Conservation (phyloP, 2,329 filamentous ascomycete species). For the Balansia obtecta region DNA sequence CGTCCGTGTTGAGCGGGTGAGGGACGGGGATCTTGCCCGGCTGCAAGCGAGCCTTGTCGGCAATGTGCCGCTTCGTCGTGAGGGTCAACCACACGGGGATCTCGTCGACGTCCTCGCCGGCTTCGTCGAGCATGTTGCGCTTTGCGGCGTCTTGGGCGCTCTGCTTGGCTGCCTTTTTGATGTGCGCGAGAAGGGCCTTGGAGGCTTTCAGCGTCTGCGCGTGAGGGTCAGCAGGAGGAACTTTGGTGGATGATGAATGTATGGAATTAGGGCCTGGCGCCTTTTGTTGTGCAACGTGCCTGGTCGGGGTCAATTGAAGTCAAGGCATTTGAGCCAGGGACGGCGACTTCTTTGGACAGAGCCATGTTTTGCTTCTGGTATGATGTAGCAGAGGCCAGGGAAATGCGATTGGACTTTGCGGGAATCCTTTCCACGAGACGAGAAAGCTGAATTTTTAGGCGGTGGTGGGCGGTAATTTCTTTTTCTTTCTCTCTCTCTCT, state of each 20-base stretch:
- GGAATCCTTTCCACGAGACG: conserved; percentile 1
- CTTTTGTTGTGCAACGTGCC: conserved; percentile 14
- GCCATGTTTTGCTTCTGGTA: conserved; percentile 21
- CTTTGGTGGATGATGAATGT: too few species aligned
- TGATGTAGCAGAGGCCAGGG: conserved; percentile 4
- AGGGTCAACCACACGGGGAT: conserved; percentile 49
- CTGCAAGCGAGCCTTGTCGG: conserved; percentile 67
- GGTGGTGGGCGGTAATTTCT: conserved; percentile 16
- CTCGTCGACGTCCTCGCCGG: conserved; percentile 27
- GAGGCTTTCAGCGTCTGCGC: conserved; percentile 47
- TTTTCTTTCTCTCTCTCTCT: neutral
- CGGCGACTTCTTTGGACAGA: conserved; percentile 27
- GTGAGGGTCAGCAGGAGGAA: neutral
- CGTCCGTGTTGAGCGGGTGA: conserved; percentile 56
- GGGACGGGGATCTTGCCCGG: conserved; percentile 72
- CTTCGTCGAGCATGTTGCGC: conserved; percentile 41
- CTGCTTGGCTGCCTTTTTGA: conserved; percentile 42
- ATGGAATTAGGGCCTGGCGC: too few species aligned
- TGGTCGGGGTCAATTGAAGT: conserved; percentile 28
- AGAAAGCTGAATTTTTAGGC: conserved; percentile 8
- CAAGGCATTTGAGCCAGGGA: conserved; percentile 18
- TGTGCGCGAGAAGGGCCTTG: conserved; percentile 48
- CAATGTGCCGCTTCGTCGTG: conserved; percentile 53
- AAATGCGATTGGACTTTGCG: neutral
- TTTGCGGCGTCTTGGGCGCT: conserved; percentile 34